Base-by-base conservation (phyloP, 78 protist genomes). In the Salpingoeca rosetta region DNA sequence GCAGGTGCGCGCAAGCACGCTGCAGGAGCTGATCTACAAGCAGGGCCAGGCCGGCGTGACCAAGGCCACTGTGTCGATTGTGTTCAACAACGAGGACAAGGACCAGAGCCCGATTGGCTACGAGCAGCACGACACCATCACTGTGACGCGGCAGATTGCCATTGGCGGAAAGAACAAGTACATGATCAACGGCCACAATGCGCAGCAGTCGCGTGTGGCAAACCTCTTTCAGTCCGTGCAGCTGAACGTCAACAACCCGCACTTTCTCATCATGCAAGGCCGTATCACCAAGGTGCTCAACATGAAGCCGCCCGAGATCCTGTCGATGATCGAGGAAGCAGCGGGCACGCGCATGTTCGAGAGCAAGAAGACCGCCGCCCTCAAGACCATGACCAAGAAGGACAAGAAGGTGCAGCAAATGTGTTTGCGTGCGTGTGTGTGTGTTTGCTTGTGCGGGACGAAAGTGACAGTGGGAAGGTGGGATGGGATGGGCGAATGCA, bases 191-290 rank as follows among this genome's bases (percentile, higher is more conserved):
- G 99, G 99, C 1, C 45, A 38, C 35, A 80, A 41, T n/a, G 94
- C 91, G 78, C 86, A 86, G 74, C 80, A 25, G 25, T 38, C 36
- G 42, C 81, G 93, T 2, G 99, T 99, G 36, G 91, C 92, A 74
- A 92, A 98, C 83, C 87, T 99, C 36, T 98, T 98, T 89, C 98
- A 94, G 38, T 92, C 97, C 0, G 99, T 98, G 27, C 97, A 95
- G 86, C 91, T 99, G 73, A 98, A 99, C 86, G 97, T 99, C 43
- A 96, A 99, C 94, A 98, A 98, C 91, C 99, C 99, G 38, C 99
- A 97, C 90, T 99, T 99, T 87, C 92, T 99, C 73, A 97, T 99
- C 89, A 98, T 99, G 99, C 99, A 99, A 81, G 99, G 99, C 51
- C 76, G 93, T 31, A 97, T 98, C 85, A 95, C 99, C 31, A 98